Base-by-base conservation (phyloP, 371 early-diverging fungal genomes). In the Choanephora cucurbitarum region DNA sequence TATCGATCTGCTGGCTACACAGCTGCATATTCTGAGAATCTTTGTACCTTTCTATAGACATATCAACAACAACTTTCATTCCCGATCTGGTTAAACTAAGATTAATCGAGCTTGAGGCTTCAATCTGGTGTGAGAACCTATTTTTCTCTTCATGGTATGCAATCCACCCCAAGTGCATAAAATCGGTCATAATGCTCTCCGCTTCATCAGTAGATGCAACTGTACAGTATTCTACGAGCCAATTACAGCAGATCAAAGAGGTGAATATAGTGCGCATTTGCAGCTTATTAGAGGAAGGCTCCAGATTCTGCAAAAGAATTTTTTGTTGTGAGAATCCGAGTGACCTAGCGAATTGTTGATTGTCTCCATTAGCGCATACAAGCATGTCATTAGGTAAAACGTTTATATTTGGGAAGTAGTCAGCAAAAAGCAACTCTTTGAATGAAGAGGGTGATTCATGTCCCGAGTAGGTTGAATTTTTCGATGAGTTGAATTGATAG, bases 151-250 rank as follows among this genome's bases (percentile, higher is more conserved):
- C 64, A 10, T 72, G 57, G 15, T 58, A 68, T 43, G 65, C 66
- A 22, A 87, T 73, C 67, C 83, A 82, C 5, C 72, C 77, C 15
- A 60, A 52, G 0, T 59, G 47, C 15, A 84, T 49, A 70, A 84
- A 82, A 44, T 72, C 69, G 13, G 67, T 67, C 24, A 73, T 73
- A 11, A 85, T 54, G n/a, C 64, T 49, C 28, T 75, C 61, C 0
- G 82, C 83, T 49, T 87, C 87, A 42, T 80, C 77, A 15, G 70
- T 72, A 28, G 79, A 72, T 47, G 83, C 70, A 41, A 79, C 72
- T 0, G 81, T 72, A 3, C 81, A 73, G 46, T 71, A 66, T 17
- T 72, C 77, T 43, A 81, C 55, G 9, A 87, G 60, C 83, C 84
- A 84, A 21, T 77, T 80, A 15, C 71, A 69, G 19, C 63, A 62